Evolutionary conservation across 345 rosid genomes (phyloP), one percentile per base, ranked within the genome.

Genomic region (Citrus unshiu): DNA sequence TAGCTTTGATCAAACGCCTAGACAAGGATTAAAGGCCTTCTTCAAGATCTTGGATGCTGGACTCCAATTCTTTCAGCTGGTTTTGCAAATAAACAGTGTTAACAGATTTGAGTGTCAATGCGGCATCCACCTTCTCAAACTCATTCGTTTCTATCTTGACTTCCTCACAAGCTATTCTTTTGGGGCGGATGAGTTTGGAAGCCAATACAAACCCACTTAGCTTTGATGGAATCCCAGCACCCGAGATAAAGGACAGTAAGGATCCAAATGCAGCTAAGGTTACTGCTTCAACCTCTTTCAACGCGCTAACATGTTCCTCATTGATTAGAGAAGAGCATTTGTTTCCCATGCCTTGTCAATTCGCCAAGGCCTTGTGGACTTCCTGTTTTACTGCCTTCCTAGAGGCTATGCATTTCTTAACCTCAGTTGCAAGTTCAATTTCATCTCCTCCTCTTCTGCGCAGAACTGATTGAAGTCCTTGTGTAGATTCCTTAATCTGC

Each of bases 31-130:
- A 83, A 14, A 86, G 70, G 51, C 83, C 91, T 54, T 80, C 83
- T 82, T 89, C 89, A 21, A 92, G 83, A 78, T 89, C 89, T 77
- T 89, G 85, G 82, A 89, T 77, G 81, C 83, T 78, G 37, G 75
- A 64, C 57, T 89, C 89, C 9, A 84, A 54, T 32, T 57, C 83
- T 67, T 79, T 75, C 13, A 84, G 81, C 30, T 82, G 72, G 8
- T 13, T 79, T 35, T 83, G 83, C 24, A 82, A 30, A 25, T 70
- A 22, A 49, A 77, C 68, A 32, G 59, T 81, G 46, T 75, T 32
- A 9, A 75, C 78, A n/a, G 75, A 3, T 34, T 85, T 83, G 54
- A 72, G 70, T 0, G 62, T 62, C 62, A 91, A 7, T 19, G 81
- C 79, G 0, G 66, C 71, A 68, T 86, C 91, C 5, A 76, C 78